Conservation (phyloP, 345 rosid genomes). For the Lumnitzera littorea region DNA sequence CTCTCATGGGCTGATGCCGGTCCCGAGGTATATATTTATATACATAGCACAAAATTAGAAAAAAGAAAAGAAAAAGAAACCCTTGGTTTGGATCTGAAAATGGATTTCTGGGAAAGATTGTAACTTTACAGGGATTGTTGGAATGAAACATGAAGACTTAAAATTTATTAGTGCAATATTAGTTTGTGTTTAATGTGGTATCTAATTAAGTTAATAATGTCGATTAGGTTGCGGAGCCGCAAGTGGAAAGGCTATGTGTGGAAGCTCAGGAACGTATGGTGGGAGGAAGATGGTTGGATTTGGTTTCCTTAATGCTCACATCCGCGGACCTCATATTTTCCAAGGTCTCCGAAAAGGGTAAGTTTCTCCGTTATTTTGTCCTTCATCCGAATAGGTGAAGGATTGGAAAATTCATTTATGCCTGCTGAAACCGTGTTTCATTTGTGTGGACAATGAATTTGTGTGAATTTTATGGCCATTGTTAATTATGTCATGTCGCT, state of each 20-base stretch:
- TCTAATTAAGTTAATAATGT: neutral
- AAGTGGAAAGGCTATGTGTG: constrained; percentile 58
- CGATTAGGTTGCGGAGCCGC: constrained; percentile 66
- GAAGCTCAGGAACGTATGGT: constrained; percentile 78
- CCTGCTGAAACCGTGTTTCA: no score
- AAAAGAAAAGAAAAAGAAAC: no score
- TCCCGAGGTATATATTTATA: constrained; percentile 54
- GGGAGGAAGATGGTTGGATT: constrained; percentile 63
- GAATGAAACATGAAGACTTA: no score
- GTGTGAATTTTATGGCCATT: no score
- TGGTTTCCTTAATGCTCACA: constrained; percentile 75
- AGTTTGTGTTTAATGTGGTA: neutral
- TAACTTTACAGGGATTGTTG: no score
- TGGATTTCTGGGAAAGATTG: no score
- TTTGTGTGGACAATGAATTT: no score
- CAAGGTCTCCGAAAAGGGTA: constrained; percentile 94
- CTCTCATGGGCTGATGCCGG: constrained; percentile 99
- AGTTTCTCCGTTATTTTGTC: no score
- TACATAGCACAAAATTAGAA: no score
- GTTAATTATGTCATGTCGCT: no score
- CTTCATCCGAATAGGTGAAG: neutral
- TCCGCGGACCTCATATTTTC: constrained; percentile 82
- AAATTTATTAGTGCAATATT: no score
- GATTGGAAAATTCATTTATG: neutral
- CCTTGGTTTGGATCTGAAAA: no score